Conservation (phyloP, 2,329 filamentous ascomycete species). For the Colletotrichum ledebouriae region DNA sequence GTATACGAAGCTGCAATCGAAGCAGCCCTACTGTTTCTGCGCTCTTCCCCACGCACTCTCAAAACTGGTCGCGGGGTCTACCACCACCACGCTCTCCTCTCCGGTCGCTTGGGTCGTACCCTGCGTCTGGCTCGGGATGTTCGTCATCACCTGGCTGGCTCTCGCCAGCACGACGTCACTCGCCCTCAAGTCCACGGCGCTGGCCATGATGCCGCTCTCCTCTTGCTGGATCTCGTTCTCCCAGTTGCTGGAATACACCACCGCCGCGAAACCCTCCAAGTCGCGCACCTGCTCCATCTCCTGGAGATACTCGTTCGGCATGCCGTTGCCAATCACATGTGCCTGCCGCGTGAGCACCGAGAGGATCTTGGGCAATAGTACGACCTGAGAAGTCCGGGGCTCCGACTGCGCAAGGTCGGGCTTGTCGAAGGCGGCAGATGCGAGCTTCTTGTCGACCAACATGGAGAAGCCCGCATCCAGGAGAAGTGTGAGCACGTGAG, state of each 20-base stretch:
- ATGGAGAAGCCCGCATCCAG: constrained; percentile 90
- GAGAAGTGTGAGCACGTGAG: constrained; percentile 85
- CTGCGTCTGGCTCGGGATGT: constrained; percentile 42
- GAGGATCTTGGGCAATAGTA: constrained; percentile 86
- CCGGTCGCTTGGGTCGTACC: constrained; percentile 46
- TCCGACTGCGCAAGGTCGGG: constrained; percentile 48
- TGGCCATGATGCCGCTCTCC: constrained; percentile 52
- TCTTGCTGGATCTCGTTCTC: constrained; percentile 73
- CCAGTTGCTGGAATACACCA: constrained; percentile 90
- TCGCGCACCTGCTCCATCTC: constrained; percentile 83
- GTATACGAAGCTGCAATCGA: not conserved
- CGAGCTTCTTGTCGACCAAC: constrained; percentile 85
- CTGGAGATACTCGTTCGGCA: constrained; percentile 77
- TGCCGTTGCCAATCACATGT: constrained; percentile 86
- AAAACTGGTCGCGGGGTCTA: constrained; percentile 66
- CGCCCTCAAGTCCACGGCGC: constrained; percentile 52
- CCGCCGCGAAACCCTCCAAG: constrained; percentile 85
- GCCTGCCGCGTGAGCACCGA: constrained; percentile 93
- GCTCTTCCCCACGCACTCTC: constrained; percentile 81
- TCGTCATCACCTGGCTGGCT: constrained; percentile 40
- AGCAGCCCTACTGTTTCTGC: constrained; percentile 44
- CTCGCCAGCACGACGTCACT: constrained; percentile 44
- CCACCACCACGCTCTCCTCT: constrained; percentile 68
- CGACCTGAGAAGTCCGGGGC: constrained; percentile 66
- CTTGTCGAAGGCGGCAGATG: constrained; percentile 81